These are phyloP conservation scores for Phytophthora chlamydospora DNA, from an alignment of 352 stramenopile genomes.

Conservation along the genomic window DNA sequence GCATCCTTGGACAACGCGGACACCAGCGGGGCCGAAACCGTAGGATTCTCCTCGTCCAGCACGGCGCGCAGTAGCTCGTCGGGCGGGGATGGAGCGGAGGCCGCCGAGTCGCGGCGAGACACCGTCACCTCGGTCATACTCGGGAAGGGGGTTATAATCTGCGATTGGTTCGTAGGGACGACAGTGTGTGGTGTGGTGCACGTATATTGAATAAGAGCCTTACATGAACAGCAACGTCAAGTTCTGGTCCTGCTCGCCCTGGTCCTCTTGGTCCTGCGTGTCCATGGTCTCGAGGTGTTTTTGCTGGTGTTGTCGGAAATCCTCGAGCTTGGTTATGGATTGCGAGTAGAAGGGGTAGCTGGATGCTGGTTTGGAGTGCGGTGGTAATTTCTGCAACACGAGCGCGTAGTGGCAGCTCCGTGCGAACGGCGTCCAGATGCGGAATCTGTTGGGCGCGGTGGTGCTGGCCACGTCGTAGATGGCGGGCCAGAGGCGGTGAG, in stretches of 20 bases:
- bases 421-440: slow-evolving; percentile 60
- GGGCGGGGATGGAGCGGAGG: slow-evolving; percentile 20
- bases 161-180: slow-evolving; percentile 10
- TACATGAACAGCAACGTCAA: background rate
- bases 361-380: slow-evolving; percentile 30
- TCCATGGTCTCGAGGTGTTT: slow-evolving; percentile 45
- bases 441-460: slow-evolving; percentile 40
- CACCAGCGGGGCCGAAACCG: slow-evolving; percentile 61
- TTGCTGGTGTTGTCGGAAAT: slow-evolving; percentile 54
- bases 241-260: slow-evolving; percentile 2
- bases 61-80: slow-evolving; percentile 51
- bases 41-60: slow-evolving; percentile 56
- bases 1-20: slow-evolving; percentile 68
- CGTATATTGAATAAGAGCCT: background rate
- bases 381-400: slow-evolving; percentile 60
- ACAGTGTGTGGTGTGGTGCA: slow-evolving; percentile 2
- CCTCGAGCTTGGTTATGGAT: slow-evolving; percentile 48
- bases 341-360: slow-evolving; percentile 49
- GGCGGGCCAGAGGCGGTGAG: slow-evolving; percentile 69
- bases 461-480: slow-evolving; percentile 53
- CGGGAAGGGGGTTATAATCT: slow-evolving; percentile 12
- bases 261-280: background rate
- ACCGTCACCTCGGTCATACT: slow-evolving; percentile 47
- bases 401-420: slow-evolving; percentile 70
- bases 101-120: slow-evolving; percentile 33